These are phyloP conservation scores for Chlorokybus atmophyticus DNA, from an alignment of 139 green algal species.

Conservation along the genomic window DNA sequence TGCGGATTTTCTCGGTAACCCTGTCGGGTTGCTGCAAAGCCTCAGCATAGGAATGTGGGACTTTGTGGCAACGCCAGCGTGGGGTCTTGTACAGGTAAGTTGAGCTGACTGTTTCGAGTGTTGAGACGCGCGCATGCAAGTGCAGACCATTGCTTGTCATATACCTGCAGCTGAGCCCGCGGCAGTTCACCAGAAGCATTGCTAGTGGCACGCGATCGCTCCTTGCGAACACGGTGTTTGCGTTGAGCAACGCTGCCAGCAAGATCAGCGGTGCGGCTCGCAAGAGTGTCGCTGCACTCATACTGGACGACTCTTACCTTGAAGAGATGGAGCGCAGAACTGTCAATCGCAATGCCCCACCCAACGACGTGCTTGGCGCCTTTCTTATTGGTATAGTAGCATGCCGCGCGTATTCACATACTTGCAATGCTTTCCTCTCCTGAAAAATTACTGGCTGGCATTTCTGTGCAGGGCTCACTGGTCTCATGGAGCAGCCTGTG, in stretches of 20 bases:
- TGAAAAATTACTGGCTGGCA: no score
- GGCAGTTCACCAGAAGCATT: slow-evolving; percentile 18
- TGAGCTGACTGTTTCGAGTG: not conserved
- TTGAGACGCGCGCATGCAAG: not conserved
- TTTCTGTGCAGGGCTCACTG: no score
- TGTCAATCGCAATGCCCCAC: no score
- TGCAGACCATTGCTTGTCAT: not conserved
- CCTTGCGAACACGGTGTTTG: slow-evolving; percentile 28
- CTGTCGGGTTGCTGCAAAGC: slow-evolving; percentile 20
- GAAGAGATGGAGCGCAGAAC: no score
- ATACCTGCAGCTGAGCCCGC: slow-evolving; percentile 10
- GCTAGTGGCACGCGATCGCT: slow-evolving; percentile 14
- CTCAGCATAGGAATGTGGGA: slow-evolving; percentile 28
- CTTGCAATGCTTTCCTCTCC: no score
- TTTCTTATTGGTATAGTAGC: no score
- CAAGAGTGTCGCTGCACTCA: no score
- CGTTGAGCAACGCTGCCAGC: slow-evolving; percentile 20
- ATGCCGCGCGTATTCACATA: no score
- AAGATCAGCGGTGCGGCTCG: slow-evolving; percentile 23
- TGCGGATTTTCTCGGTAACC: slow-evolving; percentile 30
- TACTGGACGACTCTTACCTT: no score
- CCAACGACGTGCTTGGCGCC: no score
- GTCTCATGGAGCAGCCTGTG: no score
- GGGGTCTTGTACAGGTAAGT: slow-evolving; percentile 10
- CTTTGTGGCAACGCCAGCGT: slow-evolving; percentile 22